phyloP scores from a whole-genome alignment of 768 basidiomycete species.

The Sporobolomyces roseus region DNA sequence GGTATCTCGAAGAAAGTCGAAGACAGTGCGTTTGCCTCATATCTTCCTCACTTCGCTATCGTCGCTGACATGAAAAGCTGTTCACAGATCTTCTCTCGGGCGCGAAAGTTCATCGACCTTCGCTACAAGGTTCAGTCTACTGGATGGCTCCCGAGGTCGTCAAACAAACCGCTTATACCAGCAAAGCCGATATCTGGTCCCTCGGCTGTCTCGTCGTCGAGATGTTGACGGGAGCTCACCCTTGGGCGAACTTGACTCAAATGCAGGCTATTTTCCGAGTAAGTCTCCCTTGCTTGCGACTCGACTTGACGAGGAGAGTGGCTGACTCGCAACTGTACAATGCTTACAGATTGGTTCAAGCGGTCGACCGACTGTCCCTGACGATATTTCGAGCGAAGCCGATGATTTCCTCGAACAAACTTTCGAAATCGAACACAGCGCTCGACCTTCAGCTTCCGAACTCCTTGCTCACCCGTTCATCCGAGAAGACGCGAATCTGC shows the following conservation, averaged over 20 bases:
- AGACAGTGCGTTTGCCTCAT: constrained; percentile 64
- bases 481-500: constrained; percentile 27
- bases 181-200: constrained; percentile 93
- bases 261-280: constrained; percentile 99
- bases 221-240: constrained; percentile 94
- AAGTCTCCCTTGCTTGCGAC: constrained; percentile 29
- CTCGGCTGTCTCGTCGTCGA: constrained; percentile 95
- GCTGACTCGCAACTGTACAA: too few species aligned
- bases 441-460: constrained; percentile 49
- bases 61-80: neutral
- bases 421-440: constrained; percentile 52
- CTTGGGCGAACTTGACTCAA: constrained; percentile 94
- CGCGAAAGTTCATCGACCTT: constrained; percentile 77
- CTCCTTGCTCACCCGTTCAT: constrained; percentile 50
- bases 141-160: constrained; percentile 99
- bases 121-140: constrained; percentile 94
- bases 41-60: neutral
- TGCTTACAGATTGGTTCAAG: constrained; percentile 87
- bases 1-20: constrained; percentile 98
- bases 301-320: too few species aligned
- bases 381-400: constrained; percentile 84
- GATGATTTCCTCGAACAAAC: constrained; percentile 79
- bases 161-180: constrained; percentile 92
- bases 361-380: constrained; percentile 78
- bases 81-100: constrained; percentile 50